Evolutionary conservation across 805 yeast genomes (phyloP), one percentile per base, ranked within the genome.

Genomic region (Osmozyma mogii): DNA sequence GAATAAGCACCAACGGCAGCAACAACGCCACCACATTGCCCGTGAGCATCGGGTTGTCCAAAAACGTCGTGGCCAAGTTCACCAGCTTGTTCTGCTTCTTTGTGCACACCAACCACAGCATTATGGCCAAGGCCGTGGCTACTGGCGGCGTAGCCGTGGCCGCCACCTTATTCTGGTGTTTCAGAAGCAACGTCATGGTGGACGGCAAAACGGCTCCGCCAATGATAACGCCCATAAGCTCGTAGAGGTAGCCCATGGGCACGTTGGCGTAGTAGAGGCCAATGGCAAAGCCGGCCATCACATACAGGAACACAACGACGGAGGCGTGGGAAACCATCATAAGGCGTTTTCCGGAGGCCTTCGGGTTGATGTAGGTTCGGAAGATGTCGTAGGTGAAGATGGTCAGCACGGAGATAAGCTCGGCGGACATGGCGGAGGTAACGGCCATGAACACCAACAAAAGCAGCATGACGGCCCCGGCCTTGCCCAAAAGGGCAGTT

Each of bases 381-480:
- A 80, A 87, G 37, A 87, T 66, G 58, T 87, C 96, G 45, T 84
- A 87, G 25, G 95, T 82, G 63, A 76, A 72, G 36, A 87, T 74
- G 2, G 95, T 79, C 3, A 94, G 81, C 12, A 84, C 88, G 2
- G 95, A 81, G 49, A 87, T 83, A 47, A 87, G 71, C 56, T 87
- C 95, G 22, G 95, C 89, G 18, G 94, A 82, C 71, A 84, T 75
- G 15, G 96, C 95, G 27, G 94, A 81, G 0, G 96, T 87, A 24
- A 82, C 89, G 15, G 96, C 95, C 88, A 84, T 82, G 56, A 87
- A 87, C 8, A 85, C 72, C 65, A 87, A 58, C 19, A 87, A 53
- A 39, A 87, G 66, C 7, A 87, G 70, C 20, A 88, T 88, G 27
- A 75, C 88, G 4, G 94, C 94, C 38, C 96, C 96, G 44, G 89